Base-by-base conservation (phyloP, 2,329 filamentous ascomycete genomes). In the Thelonectria blattea region DNA sequence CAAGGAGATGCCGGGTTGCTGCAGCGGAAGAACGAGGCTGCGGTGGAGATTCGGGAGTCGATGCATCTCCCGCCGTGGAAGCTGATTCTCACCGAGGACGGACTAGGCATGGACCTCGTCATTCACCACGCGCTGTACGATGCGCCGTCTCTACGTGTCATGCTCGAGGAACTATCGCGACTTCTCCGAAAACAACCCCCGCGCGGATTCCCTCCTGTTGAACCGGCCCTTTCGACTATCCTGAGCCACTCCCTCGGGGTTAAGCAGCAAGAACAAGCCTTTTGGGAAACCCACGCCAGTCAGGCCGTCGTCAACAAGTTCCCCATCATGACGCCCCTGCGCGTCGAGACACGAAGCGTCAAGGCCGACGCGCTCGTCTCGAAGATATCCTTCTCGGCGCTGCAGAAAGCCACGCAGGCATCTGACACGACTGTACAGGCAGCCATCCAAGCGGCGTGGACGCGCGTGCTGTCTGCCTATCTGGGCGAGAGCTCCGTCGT, bases 71-170 rank as follows among this genome's bases (percentile, higher is more conserved):
- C 87, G 0, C 85, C 86, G 1, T 96, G 92, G 92, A 77, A 78
- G 12, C 73, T 91, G 18, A 76, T 78, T 0, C 49, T 92, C 1
- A 71, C 82, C 0, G 65, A 79, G 3, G 46, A 62, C 0, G 46
- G 53, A 1, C 37, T 63, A 5, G 67, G 50, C 2, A 80, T 84
- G 74, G 77, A 83, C 48, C 63, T 87, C 4, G 72, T 79, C 1
- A 81, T 92, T 3, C 90, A 96, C 64, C 93, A 97, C 76, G 91
- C 91, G 0, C 79, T 97, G 0, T 97, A 96, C 66, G 93, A 97
- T 77, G 93, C 92, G 0, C 82, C 86, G 42, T 93, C 92, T 9
- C 77, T 97, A 11, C 79, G 85, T 3, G 70, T 80, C 1, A 81
- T 97, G 1, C 75, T 97, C 2, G 70, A 79, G 0, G 85, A 90